Evolutionary conservation across 371 early-diverging fungal genomes (phyloP).

Genomic region (Lichtheimia ramosa): DNA sequence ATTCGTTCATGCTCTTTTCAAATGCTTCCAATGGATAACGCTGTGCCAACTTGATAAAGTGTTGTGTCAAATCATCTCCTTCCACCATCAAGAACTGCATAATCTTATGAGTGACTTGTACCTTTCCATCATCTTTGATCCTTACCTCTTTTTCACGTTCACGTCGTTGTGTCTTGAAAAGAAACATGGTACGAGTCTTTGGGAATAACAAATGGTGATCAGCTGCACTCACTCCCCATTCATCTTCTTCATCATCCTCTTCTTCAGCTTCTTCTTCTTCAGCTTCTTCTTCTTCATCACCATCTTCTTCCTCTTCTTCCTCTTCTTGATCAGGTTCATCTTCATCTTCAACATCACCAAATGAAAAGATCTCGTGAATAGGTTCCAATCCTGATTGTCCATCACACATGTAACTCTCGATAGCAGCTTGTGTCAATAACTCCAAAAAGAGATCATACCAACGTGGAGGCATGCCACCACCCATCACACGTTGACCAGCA

Average conservation of each 20-base stretch:
- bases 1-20: constrained; percentile 47
- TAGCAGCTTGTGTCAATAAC: constrained; percentile 61
- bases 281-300: constrained; percentile 14
- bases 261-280: constrained; percentile 10
- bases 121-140: background rate
- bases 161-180: constrained; percentile 46
- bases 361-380: constrained; percentile 60
- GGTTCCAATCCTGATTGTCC: constrained; percentile 51
- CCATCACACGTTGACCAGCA: constrained; percentile 52
- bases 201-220: constrained; percentile 53
- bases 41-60: constrained; percentile 51
- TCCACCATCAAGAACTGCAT: constrained; percentile 41
- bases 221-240: constrained; percentile 44
- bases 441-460: constrained; percentile 64
- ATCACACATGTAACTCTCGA: constrained; percentile 63
- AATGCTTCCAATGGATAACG: constrained; percentile 50
- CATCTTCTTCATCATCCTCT: constrained; percentile 31
- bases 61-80: constrained; percentile 36
- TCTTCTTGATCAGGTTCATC: constrained; percentile 36
- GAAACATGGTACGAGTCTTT: constrained; percentile 49
- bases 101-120: background rate
- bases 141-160: constrained; percentile 52
- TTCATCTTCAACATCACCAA: constrained; percentile 58
- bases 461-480: constrained; percentile 55
- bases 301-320: constrained; percentile 24